Percentiles rank a stretch among this genome's conserved stretches.
Conservation (phyloP, 2,329 filamentous ascomycete species). For the Talaromyces sp. region DNA sequence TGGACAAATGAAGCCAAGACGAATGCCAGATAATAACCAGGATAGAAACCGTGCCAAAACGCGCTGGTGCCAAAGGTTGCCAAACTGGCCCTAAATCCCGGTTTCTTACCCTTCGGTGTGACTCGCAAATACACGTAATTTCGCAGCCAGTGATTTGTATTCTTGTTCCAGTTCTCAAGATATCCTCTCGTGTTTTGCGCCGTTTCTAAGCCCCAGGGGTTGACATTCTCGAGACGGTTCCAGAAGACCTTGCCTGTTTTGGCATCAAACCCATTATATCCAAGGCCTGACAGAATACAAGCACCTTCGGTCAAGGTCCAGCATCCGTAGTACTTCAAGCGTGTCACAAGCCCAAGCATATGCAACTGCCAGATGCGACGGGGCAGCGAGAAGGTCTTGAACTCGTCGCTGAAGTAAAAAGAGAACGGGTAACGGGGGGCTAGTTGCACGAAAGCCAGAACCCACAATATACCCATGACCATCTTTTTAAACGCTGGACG, state of each 20-base stretch:
- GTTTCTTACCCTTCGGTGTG: slow-evolving; percentile 91
- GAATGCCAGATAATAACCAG: slow-evolving; percentile 91
- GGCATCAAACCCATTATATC: slow-evolving; percentile 88
- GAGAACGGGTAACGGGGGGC: slow-evolving; percentile 60
- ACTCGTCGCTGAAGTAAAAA: slow-evolving; percentile 61
- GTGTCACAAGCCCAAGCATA: slow-evolving; percentile 73
- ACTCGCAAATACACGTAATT: slow-evolving; percentile 96
- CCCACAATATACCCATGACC: slow-evolving; percentile 68
- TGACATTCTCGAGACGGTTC: slow-evolving; percentile 86
- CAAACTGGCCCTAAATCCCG: slow-evolving; percentile 88
- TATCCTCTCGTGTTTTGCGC: slow-evolving; percentile 93
- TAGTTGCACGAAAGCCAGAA: slow-evolving; percentile 70
- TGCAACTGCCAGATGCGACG: slow-evolving; percentile 74
- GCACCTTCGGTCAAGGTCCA: slow-evolving; percentile 91
- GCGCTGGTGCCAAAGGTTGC: slow-evolving; percentile 92
- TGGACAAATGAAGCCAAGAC: slow-evolving; percentile 86
- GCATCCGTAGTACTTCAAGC: slow-evolving; percentile 94
- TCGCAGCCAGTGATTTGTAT: slow-evolving; percentile 92
- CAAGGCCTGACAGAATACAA: slow-evolving; percentile 87
- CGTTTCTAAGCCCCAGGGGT: slow-evolving; percentile 75
- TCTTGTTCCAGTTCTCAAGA: slow-evolving; percentile 94
- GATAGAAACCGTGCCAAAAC: slow-evolving; percentile 97
- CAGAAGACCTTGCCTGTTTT: slow-evolving; percentile 80
- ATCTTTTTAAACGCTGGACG: slow-evolving; percentile 78
- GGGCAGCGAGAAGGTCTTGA: slow-evolving; percentile 62